Evolutionary conservation across 257 asterid genomes (phyloP).

Genomic region (Solanum acaule): DNA sequence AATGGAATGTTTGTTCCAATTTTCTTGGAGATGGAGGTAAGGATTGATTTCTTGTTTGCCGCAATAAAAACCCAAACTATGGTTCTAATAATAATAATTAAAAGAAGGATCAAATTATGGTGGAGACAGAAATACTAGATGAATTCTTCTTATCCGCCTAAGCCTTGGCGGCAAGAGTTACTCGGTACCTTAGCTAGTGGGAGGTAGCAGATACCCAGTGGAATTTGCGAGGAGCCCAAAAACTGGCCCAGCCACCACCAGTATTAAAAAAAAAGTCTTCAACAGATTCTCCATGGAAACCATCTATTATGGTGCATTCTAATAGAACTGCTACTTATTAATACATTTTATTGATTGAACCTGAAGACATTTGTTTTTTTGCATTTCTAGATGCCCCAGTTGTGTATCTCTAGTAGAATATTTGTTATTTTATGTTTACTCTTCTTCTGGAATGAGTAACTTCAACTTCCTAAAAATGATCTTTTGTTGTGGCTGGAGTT

Average conservation of each 20-base stretch:
- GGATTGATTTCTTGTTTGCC: background rate
- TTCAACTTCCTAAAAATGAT: background rate
- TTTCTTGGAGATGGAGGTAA: background rate
- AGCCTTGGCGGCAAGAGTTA: background rate
- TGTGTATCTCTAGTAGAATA: background rate
- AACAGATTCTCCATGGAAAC: background rate
- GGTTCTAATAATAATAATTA: background rate
- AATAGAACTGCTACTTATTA: background rate
- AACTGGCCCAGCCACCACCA: background rate
- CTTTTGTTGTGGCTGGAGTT: background rate
- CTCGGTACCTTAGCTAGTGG: background rate
- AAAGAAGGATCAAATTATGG: background rate
- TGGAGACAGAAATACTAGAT: background rate
- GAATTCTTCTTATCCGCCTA: background rate
- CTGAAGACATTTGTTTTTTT: background rate
- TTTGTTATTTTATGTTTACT: background rate
- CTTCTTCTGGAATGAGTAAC: background rate
- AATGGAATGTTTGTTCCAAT: background rate
- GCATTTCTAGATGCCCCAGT: background rate
- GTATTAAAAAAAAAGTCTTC: background rate
- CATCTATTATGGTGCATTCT: background rate
- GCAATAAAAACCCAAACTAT: background rate
- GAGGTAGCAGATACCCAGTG: background rate
- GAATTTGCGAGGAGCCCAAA: background rate
- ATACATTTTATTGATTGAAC: background rate